A percentile compares a stretch with the other conserved stretches of the same genome.
phyloP scores from a whole-genome alignment of 768 basidiomycete genomes.

The Dentipellis sp. region DNA sequence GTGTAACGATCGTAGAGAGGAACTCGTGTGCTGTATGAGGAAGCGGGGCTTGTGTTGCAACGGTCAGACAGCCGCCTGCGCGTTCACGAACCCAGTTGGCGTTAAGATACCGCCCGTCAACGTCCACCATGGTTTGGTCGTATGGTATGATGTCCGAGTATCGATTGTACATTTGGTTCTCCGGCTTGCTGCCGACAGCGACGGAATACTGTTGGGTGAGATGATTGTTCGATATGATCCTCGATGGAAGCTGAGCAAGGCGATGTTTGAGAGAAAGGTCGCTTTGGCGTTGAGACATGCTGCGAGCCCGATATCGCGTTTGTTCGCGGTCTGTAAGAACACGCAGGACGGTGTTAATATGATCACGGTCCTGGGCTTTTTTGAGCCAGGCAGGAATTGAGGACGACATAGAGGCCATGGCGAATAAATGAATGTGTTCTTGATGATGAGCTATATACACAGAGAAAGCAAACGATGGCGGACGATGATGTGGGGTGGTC shows the following conservation, averaged over 20 bases:
- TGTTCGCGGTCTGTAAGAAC: conserved; percentile 30
- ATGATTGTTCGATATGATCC: conserved; percentile 14
- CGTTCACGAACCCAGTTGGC: conserved; percentile 80
- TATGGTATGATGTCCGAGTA: conserved; percentile 72
- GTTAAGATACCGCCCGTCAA: conserved; percentile 60
- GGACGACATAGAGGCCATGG: conserved; percentile 2
- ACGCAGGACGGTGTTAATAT: conserved; percentile 24
- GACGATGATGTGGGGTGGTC: neutral
- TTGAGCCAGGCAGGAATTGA: conserved; percentile 20
- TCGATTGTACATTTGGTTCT: conserved; percentile 48
- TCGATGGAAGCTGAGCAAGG: conserved; percentile 10
- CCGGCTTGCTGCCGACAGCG: conserved; percentile 33
- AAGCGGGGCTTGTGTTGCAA: conserved; percentile 79
- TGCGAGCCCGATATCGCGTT: conserved; percentile 23
- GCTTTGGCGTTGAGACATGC: conserved; percentile 14
- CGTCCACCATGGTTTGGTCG: conserved; percentile 69
- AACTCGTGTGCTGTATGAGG: conserved; percentile 64
- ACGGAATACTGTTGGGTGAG: conserved; percentile 45
- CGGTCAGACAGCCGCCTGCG: conserved; percentile 71
- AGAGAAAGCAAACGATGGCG: neutral
- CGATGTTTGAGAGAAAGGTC: conserved; percentile 12
- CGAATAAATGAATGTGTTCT: neutral
- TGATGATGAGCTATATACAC: neutral
- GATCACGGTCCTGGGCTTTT: conserved; percentile 16
- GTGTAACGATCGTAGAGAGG: conserved; percentile 47